Conservation (phyloP, 371 early-diverging fungal species). For the Haplosporangium sp. region DNA sequence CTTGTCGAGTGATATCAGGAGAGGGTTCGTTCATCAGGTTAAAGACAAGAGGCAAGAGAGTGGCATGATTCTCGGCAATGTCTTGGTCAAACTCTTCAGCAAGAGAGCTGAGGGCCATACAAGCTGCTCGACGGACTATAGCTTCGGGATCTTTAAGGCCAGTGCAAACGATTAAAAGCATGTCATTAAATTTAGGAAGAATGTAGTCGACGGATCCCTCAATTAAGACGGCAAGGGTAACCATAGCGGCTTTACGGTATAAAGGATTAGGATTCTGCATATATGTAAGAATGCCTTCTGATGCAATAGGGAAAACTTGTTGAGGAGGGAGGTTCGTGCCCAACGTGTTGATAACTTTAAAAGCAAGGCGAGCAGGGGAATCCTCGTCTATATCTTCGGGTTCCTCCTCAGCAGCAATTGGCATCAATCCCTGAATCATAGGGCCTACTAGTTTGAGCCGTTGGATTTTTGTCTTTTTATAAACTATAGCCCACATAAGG, state of each 20-base stretch:
- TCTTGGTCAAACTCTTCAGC: slow-evolving; percentile 87
- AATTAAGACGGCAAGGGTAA: slow-evolving; percentile 84
- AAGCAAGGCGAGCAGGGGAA: slow-evolving; percentile 79
- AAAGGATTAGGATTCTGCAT: slow-evolving; percentile 80
- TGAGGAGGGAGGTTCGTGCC: slow-evolving; percentile 87
- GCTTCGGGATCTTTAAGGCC: slow-evolving; percentile 86
- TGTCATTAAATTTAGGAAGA: slow-evolving; percentile 76
- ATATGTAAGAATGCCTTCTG: slow-evolving; percentile 77
- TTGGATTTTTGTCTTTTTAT: slow-evolving; percentile 85
- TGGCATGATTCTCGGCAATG: slow-evolving; percentile 81
- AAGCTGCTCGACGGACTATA: slow-evolving; percentile 87
- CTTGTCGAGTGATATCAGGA: slow-evolving; percentile 80
- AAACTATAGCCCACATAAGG: slow-evolving; percentile 85
- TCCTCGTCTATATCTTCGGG: slow-evolving; percentile 89
- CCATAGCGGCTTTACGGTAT: slow-evolving; percentile 89
- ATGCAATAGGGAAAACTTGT: slow-evolving; percentile 86
- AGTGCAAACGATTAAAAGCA: slow-evolving; percentile 78
- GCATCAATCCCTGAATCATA: slow-evolving; percentile 83
- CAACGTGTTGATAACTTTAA: slow-evolving; percentile 81
- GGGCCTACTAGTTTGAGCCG: slow-evolving; percentile 82
- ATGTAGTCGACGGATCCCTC: slow-evolving; percentile 92
- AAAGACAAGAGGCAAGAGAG: slow-evolving; percentile 85
- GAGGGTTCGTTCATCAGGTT: slow-evolving; percentile 81
- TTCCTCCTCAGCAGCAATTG: slow-evolving; percentile 87
- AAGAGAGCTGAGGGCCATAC: slow-evolving; percentile 86